Evolutionary conservation across 495 filamentous ascomycete genomes (phyloP).

Genomic region (Hypoxylon fuscum): DNA sequence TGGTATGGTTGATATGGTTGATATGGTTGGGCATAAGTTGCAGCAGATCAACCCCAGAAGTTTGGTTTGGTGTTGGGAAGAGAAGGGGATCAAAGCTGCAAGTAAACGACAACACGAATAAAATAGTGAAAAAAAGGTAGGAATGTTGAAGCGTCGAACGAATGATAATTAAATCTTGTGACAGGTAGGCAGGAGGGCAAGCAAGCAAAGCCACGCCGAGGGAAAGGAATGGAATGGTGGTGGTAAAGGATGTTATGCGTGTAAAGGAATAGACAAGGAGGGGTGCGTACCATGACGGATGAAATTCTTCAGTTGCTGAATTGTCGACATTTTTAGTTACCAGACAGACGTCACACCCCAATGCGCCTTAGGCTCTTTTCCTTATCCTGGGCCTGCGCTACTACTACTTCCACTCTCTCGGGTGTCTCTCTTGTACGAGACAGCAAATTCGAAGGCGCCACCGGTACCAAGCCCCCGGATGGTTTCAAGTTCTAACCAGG

Average conservation of each 20-base stretch:
- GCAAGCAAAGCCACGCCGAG: not conserved
- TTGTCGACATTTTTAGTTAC: slow-evolving; percentile 71
- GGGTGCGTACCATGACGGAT: slow-evolving; percentile 81
- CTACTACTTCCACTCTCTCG: slow-evolving; percentile 3
- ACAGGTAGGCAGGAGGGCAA: not conserved
- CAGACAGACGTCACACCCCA: slow-evolving; percentile 26
- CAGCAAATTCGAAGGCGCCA: slow-evolving; percentile 24
- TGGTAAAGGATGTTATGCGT: not conserved
- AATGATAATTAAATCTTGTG: slow-evolving; percentile 8
- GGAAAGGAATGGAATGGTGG: no score
- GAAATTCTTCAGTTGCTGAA: slow-evolving; percentile 89
- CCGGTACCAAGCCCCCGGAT: slow-evolving; percentile 21
- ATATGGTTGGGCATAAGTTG: not conserved
- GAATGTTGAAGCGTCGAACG: slow-evolving; percentile 6
- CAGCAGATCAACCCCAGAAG: not conserved
- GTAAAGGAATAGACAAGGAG: slow-evolving; percentile 10
- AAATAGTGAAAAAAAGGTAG: not conserved
- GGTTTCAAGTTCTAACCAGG: slow-evolving; percentile 26
- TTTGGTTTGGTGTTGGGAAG: not conserved
- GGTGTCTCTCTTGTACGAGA: slow-evolving; percentile 27
- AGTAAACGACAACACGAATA: not conserved
- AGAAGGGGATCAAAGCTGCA: not conserved
- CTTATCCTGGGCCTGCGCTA: slow-evolving; percentile 4
- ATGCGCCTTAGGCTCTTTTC: slow-evolving; percentile 18
- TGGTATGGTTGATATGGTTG: not conserved